Evolutionary conservation across 371 early-diverging fungal species (phyloP).

Genomic region (Lichtheimia ramosa): DNA sequence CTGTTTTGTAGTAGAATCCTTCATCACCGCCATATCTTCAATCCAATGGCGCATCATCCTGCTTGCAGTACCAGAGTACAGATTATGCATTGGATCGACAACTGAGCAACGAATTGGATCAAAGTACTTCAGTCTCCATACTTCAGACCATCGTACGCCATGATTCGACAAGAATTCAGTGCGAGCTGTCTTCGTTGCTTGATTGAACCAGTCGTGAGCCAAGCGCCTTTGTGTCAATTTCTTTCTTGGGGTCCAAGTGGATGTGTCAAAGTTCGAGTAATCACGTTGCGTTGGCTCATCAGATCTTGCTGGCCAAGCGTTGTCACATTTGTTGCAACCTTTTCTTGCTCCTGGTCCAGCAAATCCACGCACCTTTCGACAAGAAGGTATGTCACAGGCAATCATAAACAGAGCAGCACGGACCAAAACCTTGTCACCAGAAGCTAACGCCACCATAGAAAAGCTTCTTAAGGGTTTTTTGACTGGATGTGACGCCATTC

Average conservation of each 20-base stretch:
- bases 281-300: not conserved
- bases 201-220: not conserved
- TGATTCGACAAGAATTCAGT: not conserved
- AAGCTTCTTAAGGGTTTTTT: no score
- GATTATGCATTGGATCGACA: constrained; percentile 16
- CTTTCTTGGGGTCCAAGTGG: not conserved
- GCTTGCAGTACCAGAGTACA: constrained; percentile 5
- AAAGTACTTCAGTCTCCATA: constrained; percentile 5
- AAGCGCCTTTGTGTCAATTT: not conserved
- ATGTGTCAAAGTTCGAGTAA: not conserved
- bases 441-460: no score
- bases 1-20: no score
- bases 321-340: constrained; percentile 2
- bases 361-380: not conserved
- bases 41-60: not conserved
- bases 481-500: no score
- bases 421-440: not conserved
- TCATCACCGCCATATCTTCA: no score
- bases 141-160: constrained; percentile 1
- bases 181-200: not conserved
- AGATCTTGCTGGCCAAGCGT: not conserved
- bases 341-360: not conserved
- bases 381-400: constrained; percentile 1
- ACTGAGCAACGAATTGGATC: constrained; percentile 3
- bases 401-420: constrained; percentile 1